phyloP scores from a whole-genome alignment of 176 grass and related monocot genomes.

The Avena atlantica region DNA sequence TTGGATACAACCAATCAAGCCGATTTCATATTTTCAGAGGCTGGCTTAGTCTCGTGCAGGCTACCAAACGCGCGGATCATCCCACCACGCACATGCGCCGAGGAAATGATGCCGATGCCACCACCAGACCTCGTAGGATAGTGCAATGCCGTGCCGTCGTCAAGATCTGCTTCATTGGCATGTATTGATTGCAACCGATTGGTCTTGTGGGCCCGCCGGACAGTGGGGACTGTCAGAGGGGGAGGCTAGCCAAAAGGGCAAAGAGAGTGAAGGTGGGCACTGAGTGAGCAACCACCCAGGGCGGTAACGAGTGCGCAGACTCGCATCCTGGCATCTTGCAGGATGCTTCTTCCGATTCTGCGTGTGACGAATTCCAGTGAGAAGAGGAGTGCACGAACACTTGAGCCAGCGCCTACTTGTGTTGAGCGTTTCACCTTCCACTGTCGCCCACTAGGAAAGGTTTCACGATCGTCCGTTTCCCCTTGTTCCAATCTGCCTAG shows the following conservation, averaged over 20 bases:
- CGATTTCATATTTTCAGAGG: too few species aligned
- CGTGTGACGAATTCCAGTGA: not conserved
- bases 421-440: not conserved
- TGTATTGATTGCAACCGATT: not conserved
- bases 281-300: constrained; percentile 8
- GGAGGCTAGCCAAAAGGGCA: not conserved
- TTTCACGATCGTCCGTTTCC: not conserved
- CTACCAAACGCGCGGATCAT: too few species aligned
- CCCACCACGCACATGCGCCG: too few species aligned
- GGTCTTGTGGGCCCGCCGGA: not conserved
- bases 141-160: constrained; percentile 1
- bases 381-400: not conserved
- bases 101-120: not conserved
- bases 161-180: constrained; percentile 4
- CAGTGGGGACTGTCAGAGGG: not conserved
- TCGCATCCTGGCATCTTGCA: not conserved
- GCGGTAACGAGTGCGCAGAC: not conserved
- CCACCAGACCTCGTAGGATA: too few species aligned
- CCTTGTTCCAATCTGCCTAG: too few species aligned
- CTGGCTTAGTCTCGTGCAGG: too few species aligned
- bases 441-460: not conserved
- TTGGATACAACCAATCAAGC: too few species aligned
- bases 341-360: not conserved
- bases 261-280: constrained; percentile 5
- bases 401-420: not conserved